Evolutionary conservation across 2,329 filamentous ascomycete genomes (phyloP), one percentile per base, ranked within the genome.

Genomic region (Calonectria naviculata): DNA sequence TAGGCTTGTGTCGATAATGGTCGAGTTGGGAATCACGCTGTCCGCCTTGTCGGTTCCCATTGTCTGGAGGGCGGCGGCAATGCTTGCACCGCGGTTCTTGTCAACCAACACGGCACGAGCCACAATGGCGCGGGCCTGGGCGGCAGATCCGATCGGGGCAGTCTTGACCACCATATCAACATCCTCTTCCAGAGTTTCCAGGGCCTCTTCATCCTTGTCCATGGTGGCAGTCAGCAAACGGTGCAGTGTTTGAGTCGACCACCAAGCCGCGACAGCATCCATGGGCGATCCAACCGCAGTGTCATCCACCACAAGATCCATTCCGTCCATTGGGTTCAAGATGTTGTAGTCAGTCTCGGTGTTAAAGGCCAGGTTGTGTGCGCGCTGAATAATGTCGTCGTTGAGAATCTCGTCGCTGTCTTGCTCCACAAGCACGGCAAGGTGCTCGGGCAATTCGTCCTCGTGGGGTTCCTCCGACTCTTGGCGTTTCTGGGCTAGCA

Each of bases 251-350:
- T 93, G 87, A 73, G 91, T 94, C 0, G 95, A 97, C 86, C 92
- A 97, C 95, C 95, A 98, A 2, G 95, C 94, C 8, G 95, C 94
- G 63, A 98, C 90, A 15, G 95, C 95, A 82, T 98, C 96, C 74
- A 98, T 89, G 0, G 95, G 94, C 21, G 94, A 97, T 64, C 93
- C 91, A 71, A 98, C 94, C 3, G 95, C 93, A 64, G 91, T 90
- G 78, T 98, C 96, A 70, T 97, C 93, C 4, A 97, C 93, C 1
- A 98, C 94, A 7, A 90, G 88, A 79, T 97, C 93, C 88, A 97
- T 93, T 58, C 93, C 91, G 64, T 93, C 91, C 73, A 94, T 93
- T 26, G 88, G 86, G 4, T 88, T 86, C 49, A 87, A 84, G 0
- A 91, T 89, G 34, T 92, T 91, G 77, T 94, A 87, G 2, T 91